These are phyloP conservation scores for Acer campestre DNA, from an alignment of 345 rosid species.

Conservation along the genomic window DNA sequence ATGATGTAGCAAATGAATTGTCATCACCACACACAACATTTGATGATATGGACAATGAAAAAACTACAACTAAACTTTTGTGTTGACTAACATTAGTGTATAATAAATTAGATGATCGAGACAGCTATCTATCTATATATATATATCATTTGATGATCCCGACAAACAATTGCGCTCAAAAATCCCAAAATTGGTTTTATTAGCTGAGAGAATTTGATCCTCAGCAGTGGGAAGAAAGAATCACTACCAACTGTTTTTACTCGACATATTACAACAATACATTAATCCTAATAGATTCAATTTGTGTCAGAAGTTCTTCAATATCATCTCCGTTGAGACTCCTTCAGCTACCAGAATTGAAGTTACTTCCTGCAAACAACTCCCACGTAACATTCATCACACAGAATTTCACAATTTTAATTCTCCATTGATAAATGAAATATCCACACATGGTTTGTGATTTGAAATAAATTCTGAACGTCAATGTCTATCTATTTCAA, in stretches of 20 bases:
- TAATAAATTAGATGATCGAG: not conserved
- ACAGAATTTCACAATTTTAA: not conserved
- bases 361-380: slow-evolving; percentile 75
- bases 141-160: not conserved
- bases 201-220: slow-evolving; percentile 29
- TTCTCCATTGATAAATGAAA: not conserved
- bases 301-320: slow-evolving; percentile 76
- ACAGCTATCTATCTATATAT: not conserved
- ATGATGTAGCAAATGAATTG: too few relatives aligned
- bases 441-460: not conserved
- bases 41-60: too few relatives aligned
- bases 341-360: slow-evolving; percentile 75
- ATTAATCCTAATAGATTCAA: slow-evolving; percentile 3
- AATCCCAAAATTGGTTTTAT: slow-evolving; percentile 37
- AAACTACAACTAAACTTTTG: too few relatives aligned
- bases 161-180: not conserved
- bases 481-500: not conserved
- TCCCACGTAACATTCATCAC: not conserved
- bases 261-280: slow-evolving; percentile 34
- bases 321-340: slow-evolving; percentile 65
- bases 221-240: slow-evolving; percentile 36
- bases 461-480: not conserved
- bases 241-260: slow-evolving; percentile 15
- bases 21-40: too few relatives aligned
- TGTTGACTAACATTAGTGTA: too few relatives aligned